phyloP scores from a whole-genome alignment of 2,329 filamentous ascomycete species.

The Paecilomyces fulvus region DNA sequence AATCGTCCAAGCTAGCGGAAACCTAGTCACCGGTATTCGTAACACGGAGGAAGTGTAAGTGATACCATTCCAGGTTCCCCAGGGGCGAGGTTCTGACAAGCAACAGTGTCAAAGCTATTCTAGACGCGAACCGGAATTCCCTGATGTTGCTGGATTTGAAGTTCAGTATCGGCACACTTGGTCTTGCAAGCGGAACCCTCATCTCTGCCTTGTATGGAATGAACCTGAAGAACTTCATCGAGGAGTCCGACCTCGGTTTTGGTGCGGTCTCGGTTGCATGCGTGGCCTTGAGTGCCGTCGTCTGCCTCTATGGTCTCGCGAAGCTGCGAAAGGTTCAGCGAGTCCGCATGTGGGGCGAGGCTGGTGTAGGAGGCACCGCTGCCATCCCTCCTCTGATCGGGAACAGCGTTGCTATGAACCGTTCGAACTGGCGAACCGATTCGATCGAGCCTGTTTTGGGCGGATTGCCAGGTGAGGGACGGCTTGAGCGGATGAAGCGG shows the following conservation, averaged over 20 bases:
- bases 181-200: slow-evolving; percentile 90
- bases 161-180: slow-evolving; percentile 89
- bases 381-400: slow-evolving; percentile 20
- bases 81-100: slow-evolving; percentile 9
- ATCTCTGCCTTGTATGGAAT: slow-evolving; percentile 98
- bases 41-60: slow-evolving; percentile 97
- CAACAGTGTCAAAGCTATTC: slow-evolving; percentile 78
- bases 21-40: slow-evolving; percentile 85
- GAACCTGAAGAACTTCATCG: slow-evolving; percentile 98
- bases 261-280: slow-evolving; percentile 63
- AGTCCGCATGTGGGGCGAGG: slow-evolving; percentile 73
- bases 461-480: slow-evolving; percentile 30
- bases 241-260: slow-evolving; percentile 86
- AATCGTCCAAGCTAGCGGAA: slow-evolving; percentile 90
- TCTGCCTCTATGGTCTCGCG: slow-evolving; percentile 74
- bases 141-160: slow-evolving; percentile 97
- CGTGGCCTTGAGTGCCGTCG: slow-evolving; percentile 62
- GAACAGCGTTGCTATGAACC: slow-evolving; percentile 14
- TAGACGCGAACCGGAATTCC: slow-evolving; percentile 95
- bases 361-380: slow-evolving; percentile 29
- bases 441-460: slow-evolving; percentile 34
- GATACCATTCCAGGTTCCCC: not conserved
- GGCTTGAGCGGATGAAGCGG: slow-evolving; percentile 28
- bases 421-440: slow-evolving; percentile 36
- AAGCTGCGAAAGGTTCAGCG: slow-evolving; percentile 81